Base-by-base conservation (phyloP, 306 rosid genomes). In the Rosa multiflora region DNA sequence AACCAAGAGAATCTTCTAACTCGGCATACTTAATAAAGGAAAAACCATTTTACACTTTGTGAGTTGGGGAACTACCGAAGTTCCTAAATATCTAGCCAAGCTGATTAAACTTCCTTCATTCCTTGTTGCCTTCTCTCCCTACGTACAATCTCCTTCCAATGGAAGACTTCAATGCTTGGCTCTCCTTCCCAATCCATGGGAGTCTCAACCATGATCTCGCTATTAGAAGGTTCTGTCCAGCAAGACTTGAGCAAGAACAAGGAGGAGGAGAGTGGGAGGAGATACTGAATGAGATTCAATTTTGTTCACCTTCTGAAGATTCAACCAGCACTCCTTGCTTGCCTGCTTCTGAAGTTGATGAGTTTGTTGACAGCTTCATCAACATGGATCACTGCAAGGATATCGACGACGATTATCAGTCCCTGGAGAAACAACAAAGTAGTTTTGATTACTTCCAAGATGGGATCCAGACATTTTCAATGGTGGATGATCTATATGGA, bases 361-460 rank as follows among this genome's bases (percentile, higher is more conserved):
- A 89, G 8, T 91, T 93, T 77, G 94, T 91, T 40, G 97, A 86
- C 32, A 91, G 98, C 90, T 83, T 90, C 90, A 89, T 89, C 81
- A 91, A 89, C 76, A 85, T 84, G 88, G 93, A 93, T 74, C 89
- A 84, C 14, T 77, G 56, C 46, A 79, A 75, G 42, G 61, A 82
- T 49, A 85, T 68, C 47, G 84, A 78, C 53, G 84, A 76, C 46
- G 76, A 82, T 21, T 72, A 56, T 47, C 83, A 81, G 49, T 80
- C 84, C 51, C 51, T 39, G 32, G 90, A 76, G 78, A 85, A 78
- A 62, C 81, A 79, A 13, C 85, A 66, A 55, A 48, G 35, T 39
- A 76, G 53, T 62, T 78, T 85, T 55, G 83, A 87, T 72, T 79
- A 78, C 67, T 83, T 29, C 56, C 83, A 79, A 46, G 83, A 79